A percentile compares a stretch with the other conserved stretches of the same genome.
Conservation (phyloP, 192 early-diverging fungal species). For the Phycomyces blakesleeanus region DNA sequence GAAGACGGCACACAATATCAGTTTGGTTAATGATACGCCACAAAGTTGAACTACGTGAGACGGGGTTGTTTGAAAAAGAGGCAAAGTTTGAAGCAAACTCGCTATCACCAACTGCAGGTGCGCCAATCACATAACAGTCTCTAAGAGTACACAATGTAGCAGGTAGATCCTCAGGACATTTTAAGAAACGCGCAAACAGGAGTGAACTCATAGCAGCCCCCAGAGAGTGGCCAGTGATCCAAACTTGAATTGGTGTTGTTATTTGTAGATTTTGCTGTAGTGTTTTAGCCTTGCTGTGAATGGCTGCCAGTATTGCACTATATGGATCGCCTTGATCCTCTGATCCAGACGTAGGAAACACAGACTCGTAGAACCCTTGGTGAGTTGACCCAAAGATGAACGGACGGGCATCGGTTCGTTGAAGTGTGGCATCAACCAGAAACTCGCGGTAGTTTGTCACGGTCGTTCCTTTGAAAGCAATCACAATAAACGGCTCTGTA, state of each 20-base stretch:
- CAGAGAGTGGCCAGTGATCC: conserved; percentile 51
- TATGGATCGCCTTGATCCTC: conserved; percentile 28
- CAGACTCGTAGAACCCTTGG: conserved; percentile 46
- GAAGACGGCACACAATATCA: conserved; percentile 39
- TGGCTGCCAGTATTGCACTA: conserved; percentile 36
- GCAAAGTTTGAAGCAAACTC: conserved; percentile 44
- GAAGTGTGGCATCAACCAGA: conserved; percentile 39
- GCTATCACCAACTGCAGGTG: conserved; percentile 38
- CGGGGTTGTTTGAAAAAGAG: conserved; percentile 17
- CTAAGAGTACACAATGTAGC: conserved; percentile 23
- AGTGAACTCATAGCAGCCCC: conserved; percentile 43
- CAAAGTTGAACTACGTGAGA: conserved; percentile 16
- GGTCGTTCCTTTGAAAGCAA: conserved; percentile 47
- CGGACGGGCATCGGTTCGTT: conserved; percentile 41
- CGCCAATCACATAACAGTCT: conserved; percentile 40
- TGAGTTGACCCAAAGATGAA: conserved; percentile 50
- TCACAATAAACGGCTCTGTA: conserved; percentile 37
- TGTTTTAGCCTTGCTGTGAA: conserved; percentile 19
- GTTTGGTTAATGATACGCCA: conserved; percentile 43
- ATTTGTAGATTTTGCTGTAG: conserved; percentile 23
- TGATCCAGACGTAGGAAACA: conserved; percentile 36
- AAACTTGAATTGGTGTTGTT: conserved; percentile 38
- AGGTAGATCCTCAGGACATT: conserved; percentile 20
- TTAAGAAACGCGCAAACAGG: conserved; percentile 36
- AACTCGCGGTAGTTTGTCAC: conserved; percentile 44